Evolutionary conservation across 164 flowering plant genomes (phyloP).

Genomic region (Protea cynaroides): DNA sequence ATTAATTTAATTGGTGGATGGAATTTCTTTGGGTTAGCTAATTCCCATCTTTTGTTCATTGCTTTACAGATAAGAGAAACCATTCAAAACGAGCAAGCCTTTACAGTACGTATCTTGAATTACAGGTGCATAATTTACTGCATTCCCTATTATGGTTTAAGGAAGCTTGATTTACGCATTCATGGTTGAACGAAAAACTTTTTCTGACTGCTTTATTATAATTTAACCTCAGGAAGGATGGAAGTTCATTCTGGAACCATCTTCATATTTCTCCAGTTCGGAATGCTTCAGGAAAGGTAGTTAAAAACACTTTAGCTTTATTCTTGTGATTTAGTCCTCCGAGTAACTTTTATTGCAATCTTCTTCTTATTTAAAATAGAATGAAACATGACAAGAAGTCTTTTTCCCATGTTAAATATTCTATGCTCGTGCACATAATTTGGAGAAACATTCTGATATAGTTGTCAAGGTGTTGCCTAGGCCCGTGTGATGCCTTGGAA

Average conservation of each 20-base stretch:
- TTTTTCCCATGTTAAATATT: neutral
- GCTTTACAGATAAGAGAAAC: conserved; percentile 54
- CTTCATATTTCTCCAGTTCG: conserved; percentile 89
- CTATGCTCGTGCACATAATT: neutral
- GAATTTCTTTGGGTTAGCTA: neutral
- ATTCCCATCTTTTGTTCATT: conserved; percentile 2
- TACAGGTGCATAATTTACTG: conserved; percentile 60
- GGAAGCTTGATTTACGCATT: neutral
- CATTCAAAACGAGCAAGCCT: conserved; percentile 48
- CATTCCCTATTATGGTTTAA: conserved; percentile 3
- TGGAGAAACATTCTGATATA: neutral
- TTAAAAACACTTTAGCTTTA: neutral
- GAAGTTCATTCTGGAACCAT: conserved; percentile 75
- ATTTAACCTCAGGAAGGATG: conserved; percentile 62
- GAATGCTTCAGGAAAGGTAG: conserved; percentile 91
- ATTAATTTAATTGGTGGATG: neutral
- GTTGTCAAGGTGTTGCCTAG: too few relatives aligned
- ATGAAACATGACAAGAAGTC: neutral
- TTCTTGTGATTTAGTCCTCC: neutral
- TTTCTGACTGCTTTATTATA: conserved; percentile 3
- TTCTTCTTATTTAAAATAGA: neutral
- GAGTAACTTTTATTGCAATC: too few relatives aligned
- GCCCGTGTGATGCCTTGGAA: too few relatives aligned
- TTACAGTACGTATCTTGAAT: conserved; percentile 81
- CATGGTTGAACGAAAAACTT: neutral